Evolutionary conservation across 2,329 filamentous ascomycete species (phyloP), one percentile per base, ranked within the genome.

Genomic region (Rosellinia necatrix): DNA sequence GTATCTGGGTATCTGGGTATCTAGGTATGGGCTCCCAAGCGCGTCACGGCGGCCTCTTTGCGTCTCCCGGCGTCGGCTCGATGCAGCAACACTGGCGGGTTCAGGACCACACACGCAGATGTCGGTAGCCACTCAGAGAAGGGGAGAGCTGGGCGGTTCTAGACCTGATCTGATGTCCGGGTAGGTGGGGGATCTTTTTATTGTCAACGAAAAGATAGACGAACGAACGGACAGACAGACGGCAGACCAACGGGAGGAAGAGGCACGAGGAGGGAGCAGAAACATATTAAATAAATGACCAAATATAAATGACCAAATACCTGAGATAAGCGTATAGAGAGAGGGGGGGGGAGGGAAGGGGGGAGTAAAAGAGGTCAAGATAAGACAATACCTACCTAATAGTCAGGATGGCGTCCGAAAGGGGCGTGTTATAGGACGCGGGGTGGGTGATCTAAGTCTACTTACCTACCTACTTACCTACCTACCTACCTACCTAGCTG

Each of bases 91-190:
- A 47, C 44, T 49, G 19, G 50, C 30, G 29, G 15, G 43, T 40
- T 37, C 24, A 48, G 50, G 29, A 52, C 30, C 43, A 44, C 56
- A 35, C 30, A 32, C 48, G 30, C 49, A 59, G 53, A 10, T 30
- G 49, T 56, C 46, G 59, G 51, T 59, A 60, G 47, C 60, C 58
- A 60, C 37, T 58, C 49, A 56, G 10, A 48, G 47, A 5, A 38
- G 41, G 49, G 48, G 22, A 48, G 27, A 35, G 25, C 38, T 46
- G 12, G 29, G n/a, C 5, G 25, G 29, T 29, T 19, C 47, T 30
- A 38, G 47, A 24, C 55, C 51, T 61, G 59, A 51, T 56, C 43
- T 59, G 56, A 55, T 56, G 24, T 51, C 35, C 40, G 53, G 29
- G 41, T 29, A 42, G 25, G 25, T 43, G n/a, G n/a, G n/a, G n/a